phyloP scores from a whole-genome alignment of 2,329 filamentous ascomycete species.

The Stemphylium vesicarium region DNA sequence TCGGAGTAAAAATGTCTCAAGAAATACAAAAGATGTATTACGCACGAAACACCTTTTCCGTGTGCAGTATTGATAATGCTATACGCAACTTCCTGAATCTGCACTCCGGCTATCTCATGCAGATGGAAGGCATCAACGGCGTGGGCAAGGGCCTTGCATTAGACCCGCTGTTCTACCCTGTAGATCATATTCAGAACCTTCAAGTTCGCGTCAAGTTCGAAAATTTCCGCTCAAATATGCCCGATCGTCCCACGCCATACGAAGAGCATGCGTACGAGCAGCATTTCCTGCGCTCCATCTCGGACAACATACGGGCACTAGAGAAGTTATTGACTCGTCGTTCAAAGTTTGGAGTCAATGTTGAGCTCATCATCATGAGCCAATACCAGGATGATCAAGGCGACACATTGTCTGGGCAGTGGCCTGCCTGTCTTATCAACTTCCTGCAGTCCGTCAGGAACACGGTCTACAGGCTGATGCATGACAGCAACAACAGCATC shows the following conservation, averaged over 20 bases:
- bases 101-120: conserved; percentile 1
- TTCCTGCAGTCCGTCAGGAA: conserved; percentile 25
- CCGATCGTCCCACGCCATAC: background rate
- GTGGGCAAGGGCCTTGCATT: conserved; percentile 1
- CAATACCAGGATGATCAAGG: no score
- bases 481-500: conserved; percentile 17
- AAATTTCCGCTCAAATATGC: conserved; percentile 11
- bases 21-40: conserved; percentile 30
- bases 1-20: conserved; percentile 15
- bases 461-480: conserved; percentile 25
- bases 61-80: conserved; percentile 27
- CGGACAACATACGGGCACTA: background rate
- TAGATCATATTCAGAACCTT: conserved; percentile 23
- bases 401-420: no score
- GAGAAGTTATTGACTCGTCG: background rate
- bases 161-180: conserved; percentile 1
- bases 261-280: conserved; percentile 14
- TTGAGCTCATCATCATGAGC: conserved; percentile 33
- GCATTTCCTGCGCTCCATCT: conserved; percentile 7
- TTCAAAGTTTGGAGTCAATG: conserved; percentile 4
- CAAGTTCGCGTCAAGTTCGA: conserved; percentile 36
- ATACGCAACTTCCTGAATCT: conserved; percentile 16
- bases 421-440: conserved; percentile 16
- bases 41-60: conserved; percentile 28
- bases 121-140: background rate